These are phyloP conservation scores for Solanum paucissectum DNA, from an alignment of 257 asterid genomes.

Conservation along the genomic window DNA sequence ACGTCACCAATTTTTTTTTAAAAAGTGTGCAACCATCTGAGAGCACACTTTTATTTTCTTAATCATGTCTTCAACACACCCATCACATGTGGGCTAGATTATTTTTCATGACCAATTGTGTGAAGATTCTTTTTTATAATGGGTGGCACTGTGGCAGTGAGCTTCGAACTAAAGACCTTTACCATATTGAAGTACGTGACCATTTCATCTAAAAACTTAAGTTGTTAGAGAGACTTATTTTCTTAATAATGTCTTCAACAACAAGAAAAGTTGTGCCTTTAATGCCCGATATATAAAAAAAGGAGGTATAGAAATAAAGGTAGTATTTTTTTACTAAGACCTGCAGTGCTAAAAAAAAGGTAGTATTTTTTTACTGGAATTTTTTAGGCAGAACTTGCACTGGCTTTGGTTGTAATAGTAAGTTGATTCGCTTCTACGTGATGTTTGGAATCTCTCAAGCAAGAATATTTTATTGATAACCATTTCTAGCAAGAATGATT, in stretches of 20 bases:
- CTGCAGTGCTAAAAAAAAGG: background rate
- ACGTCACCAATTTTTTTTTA: no score
- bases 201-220: background rate
- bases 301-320: background rate
- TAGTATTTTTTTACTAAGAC: background rate
- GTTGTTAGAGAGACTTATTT: background rate
- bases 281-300: background rate
- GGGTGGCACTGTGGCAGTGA: background rate
- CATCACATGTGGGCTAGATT: background rate
- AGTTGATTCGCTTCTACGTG: background rate
- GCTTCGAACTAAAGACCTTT: background rate
- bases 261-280: background rate
- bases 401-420: background rate
- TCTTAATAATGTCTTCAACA: background rate
- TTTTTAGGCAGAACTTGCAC: background rate
- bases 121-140: background rate
- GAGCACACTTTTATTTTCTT: background rate
- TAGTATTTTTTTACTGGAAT: background rate
- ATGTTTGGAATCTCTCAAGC: background rate
- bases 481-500: background rate
- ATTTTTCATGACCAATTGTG: background rate
- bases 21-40: background rate
- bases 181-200: background rate
- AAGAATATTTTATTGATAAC: background rate
- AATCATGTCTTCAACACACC: background rate